Conservation (phyloP, 345 rosid species). For the Eucalyptus pauciflora region DNA sequence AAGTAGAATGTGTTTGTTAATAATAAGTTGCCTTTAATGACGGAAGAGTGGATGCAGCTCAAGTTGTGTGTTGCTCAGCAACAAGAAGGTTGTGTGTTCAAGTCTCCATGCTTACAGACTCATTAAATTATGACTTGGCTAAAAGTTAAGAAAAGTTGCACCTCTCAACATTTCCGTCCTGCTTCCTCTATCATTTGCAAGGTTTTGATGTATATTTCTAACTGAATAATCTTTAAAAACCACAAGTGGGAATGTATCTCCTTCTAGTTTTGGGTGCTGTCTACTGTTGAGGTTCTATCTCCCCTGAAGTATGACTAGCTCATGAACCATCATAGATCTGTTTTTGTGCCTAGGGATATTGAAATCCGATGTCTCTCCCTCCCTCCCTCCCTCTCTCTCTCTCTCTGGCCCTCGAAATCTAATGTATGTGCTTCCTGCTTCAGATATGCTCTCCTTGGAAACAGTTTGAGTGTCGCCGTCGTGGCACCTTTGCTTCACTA, state of each 20-base stretch:
- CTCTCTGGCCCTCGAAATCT: neutral
- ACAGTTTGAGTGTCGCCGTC: constrained; percentile 84
- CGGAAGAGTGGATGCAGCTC: neutral
- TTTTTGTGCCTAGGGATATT: neutral
- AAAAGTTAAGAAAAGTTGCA: neutral
- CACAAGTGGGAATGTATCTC: neutral
- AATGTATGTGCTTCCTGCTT: neutral
- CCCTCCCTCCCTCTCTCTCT: no score
- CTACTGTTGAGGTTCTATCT: neutral
- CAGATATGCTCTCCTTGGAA: constrained; percentile 91
- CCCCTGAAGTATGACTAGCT: neutral
- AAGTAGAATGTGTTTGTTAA: neutral
- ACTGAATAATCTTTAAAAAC: neutral
- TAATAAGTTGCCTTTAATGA: neutral
- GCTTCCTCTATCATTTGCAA: neutral
- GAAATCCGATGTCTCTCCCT: neutral
- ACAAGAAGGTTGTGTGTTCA: neutral
- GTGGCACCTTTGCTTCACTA: constrained; percentile 75
- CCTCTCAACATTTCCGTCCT: neutral
- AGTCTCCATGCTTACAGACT: neutral
- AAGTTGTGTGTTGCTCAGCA: neutral
- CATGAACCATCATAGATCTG: neutral
- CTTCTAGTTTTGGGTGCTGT: neutral
- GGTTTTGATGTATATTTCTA: neutral
- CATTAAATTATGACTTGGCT: neutral